These are phyloP conservation scores for Planoprotostelium fungivorum DNA, from an alignment of 78 protist genomes.

Conservation along the genomic window DNA sequence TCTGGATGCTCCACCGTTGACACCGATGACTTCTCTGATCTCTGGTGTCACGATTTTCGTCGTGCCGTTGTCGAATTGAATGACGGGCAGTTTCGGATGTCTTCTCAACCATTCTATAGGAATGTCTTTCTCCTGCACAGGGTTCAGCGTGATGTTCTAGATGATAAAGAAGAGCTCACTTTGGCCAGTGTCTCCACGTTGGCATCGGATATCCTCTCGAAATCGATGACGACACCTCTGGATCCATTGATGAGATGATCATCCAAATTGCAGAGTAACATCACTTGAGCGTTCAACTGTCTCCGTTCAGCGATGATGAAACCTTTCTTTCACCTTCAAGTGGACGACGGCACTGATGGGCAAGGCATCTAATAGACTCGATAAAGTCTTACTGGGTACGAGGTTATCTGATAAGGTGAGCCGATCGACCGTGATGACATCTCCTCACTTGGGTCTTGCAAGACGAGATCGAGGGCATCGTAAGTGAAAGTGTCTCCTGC, in stretches of 20 bases:
- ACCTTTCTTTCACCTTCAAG: neutral
- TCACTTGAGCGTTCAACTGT: conserved; percentile 61
- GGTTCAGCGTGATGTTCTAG: no score
- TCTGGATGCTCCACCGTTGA: neutral
- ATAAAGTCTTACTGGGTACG: no score
- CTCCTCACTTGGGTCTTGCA: neutral
- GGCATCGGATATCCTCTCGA: neutral
- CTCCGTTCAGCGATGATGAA: neutral
- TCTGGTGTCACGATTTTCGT: conserved; percentile 19
- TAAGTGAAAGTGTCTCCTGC: neutral
- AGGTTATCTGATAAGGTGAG: no score
- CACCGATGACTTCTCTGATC: neutral
- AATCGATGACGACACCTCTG: conserved; percentile 52
- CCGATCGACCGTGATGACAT: no score
- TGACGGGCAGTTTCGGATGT: conserved; percentile 30
- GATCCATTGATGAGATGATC: conserved; percentile 34
- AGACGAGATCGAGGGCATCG: neutral
- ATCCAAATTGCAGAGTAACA: conserved; percentile 31
- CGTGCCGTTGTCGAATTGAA: conserved; percentile 37
- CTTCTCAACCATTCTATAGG: neutral
- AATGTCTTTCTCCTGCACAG: conserved; percentile 7
- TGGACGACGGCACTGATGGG: neutral
- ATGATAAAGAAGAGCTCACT: no score
- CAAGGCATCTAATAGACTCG: neutral
- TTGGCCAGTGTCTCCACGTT: neutral